These are phyloP conservation scores for Naganishia vishniacii DNA, from an alignment of 768 basidiomycete genomes.

Conservation along the genomic window DNA sequence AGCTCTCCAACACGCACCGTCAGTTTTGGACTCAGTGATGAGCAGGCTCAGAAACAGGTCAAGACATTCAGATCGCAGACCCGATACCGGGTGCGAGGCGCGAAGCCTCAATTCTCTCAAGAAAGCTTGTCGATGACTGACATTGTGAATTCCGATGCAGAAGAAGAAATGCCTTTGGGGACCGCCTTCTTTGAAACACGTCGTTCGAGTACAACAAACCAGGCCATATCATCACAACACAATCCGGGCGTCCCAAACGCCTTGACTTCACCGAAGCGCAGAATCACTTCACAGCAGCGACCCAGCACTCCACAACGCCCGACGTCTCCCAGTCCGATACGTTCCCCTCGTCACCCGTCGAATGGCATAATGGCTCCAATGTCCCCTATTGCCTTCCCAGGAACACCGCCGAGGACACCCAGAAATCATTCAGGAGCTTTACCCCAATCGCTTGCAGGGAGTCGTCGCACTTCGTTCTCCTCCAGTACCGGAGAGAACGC, in stretches of 20 bases:
- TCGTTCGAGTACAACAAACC: too few relatives aligned
- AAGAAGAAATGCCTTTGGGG: background rate
- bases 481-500: constrained; percentile 18
- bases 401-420: constrained; percentile 9
- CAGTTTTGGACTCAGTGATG: constrained; percentile 13
- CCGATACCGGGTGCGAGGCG: background rate
- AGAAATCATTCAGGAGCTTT: background rate
- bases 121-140: background rate
- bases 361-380: background rate
- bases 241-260: too few relatives aligned
- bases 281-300: background rate
- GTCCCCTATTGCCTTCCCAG: background rate
- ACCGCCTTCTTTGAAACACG: too few relatives aligned
- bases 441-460: constrained; percentile 11
- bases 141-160: background rate
- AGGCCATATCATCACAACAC: too few relatives aligned
- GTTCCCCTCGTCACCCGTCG: background rate
- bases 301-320: background rate
- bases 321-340: background rate
- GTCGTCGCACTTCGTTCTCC: constrained; percentile 19
- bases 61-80: constrained; percentile 6
- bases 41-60: constrained; percentile 15
- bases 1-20: constrained; percentile 1
- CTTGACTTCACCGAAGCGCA: background rate
- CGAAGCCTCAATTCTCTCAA: constrained; percentile 11